Evolutionary conservation across 495 filamentous ascomycete species (phyloP), one percentile per base, ranked within the genome.

Genomic region (Trichoderma gamsii): DNA sequence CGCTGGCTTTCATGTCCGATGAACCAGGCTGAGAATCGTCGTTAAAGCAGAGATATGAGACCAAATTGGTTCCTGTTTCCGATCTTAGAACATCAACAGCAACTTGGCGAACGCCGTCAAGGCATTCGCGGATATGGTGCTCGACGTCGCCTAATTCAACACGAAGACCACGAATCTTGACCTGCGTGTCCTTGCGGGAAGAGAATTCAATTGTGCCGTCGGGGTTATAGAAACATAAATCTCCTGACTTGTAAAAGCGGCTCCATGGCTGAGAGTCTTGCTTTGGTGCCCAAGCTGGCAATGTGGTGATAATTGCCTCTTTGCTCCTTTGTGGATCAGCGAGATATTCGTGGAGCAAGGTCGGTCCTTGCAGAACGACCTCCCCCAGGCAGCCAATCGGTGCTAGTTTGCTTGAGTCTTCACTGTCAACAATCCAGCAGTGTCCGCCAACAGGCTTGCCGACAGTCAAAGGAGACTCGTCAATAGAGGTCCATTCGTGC

Each of bases 381-480:
- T 59, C 56, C 35, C 56, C 56, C 56, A 61, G 35, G 25, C 56
- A 61, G 2, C 88, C 65, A 1, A 82, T 69, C 25, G 75, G 79
- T 64, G 76, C 73, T 69, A 83, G 81, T 13, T 73, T 69, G 59
- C 78, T 79, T 0, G 77, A 77, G 66, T 83, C 80, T 27, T 83
- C 79, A 2, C 78, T 77, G 51, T 77, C 80, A 23, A 83, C 81
- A 49, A 83, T 75, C 73, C 79, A 83, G 72, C 81, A 83, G 29
- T 83, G 77, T 15, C 81, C 81, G 12, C 73, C 75, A 64, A 83
- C 80, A 25, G 81, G 80, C 5, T 72, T 76, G 6, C 77, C 79
- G 41, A 83, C 77, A 46, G 72, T 77, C 18, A 80, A 63, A 25
- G 64, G 64, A 27, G 64, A 65, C 32, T 79, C 73, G 15, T 77